phyloP scores from a whole-genome alignment of 1,139 yeast genomes.

The Nakaseomyces delphensis region DNA sequence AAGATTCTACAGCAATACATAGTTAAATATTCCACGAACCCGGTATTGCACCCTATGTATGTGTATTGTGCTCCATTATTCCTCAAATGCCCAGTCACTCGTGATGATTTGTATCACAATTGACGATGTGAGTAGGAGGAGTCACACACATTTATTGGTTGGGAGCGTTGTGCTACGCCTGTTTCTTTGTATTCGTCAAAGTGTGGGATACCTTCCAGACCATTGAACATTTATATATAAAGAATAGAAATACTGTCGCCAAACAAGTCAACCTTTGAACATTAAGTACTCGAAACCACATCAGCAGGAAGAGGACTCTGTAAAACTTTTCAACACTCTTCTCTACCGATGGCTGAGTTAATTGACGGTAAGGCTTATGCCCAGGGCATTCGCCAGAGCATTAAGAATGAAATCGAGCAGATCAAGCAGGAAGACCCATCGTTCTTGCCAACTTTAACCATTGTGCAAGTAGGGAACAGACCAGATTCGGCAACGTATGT shows the following conservation, averaged over 20 bases:
- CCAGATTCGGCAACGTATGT: constrained; percentile 77
- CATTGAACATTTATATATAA: too few species aligned
- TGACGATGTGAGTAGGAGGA: background rate
- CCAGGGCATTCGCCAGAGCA: constrained; percentile 41
- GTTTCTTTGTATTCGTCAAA: background rate
- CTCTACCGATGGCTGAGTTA: constrained; percentile 21
- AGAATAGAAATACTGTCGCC: background rate
- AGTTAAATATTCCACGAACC: too few species aligned
- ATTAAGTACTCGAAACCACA: too few species aligned
- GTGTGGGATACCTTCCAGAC: too few species aligned
- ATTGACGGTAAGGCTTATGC: constrained; percentile 74
- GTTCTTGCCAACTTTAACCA: constrained; percentile 56
- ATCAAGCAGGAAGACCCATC: constrained; percentile 47
- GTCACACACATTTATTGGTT: background rate
- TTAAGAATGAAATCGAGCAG: constrained; percentile 43
- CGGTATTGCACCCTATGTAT: too few species aligned
- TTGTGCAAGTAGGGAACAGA: constrained; percentile 66
- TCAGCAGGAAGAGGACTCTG: too few species aligned
- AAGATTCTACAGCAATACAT: background rate
- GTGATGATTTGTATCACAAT: background rate
- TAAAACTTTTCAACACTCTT: too few species aligned
- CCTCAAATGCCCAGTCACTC: too few species aligned
- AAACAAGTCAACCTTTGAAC: background rate
- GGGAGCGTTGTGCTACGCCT: background rate
- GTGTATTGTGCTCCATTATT: too few species aligned